These are phyloP conservation scores for Hippophae tibetana DNA, from an alignment of 306 rosid species.

Conservation along the genomic window DNA sequence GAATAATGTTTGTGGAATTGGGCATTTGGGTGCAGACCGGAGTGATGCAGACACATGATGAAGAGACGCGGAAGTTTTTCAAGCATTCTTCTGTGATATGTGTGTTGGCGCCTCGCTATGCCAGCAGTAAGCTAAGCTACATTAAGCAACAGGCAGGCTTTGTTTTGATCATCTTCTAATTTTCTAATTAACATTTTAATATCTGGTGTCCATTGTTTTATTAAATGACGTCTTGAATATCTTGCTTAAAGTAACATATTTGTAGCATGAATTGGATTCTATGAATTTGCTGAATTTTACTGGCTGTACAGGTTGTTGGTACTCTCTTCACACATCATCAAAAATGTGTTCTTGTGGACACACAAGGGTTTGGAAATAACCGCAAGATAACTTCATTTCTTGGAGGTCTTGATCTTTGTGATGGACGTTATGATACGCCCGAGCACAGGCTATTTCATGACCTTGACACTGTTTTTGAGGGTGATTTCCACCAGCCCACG, in stretches of 20 bases:
- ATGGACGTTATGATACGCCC: slow-evolving; percentile 98
- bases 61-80: slow-evolving; percentile 74
- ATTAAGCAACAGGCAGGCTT: slow-evolving; percentile 65
- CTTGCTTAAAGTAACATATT: not conserved
- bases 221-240: no score
- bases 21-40: slow-evolving; percentile 49
- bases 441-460: slow-evolving; percentile 72
- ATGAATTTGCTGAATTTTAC: slow-evolving; percentile 12
- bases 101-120: slow-evolving; percentile 73
- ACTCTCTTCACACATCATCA: slow-evolving; percentile 89
- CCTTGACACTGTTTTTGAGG: slow-evolving; percentile 50
- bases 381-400: slow-evolving; percentile 76
- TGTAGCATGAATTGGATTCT: slow-evolving; percentile 1
- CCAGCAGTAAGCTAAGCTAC: slow-evolving; percentile 64
- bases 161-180: slow-evolving; percentile 2
- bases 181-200: not conserved
- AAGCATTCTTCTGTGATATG: slow-evolving; percentile 88
- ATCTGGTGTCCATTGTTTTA: no score
- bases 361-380: slow-evolving; percentile 69
- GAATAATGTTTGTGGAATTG: slow-evolving; percentile 9
- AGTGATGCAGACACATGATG: slow-evolving; percentile 87
- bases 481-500: slow-evolving; percentile 78
- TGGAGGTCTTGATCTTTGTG: slow-evolving; percentile 94
- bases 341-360: slow-evolving; percentile 82
- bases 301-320: slow-evolving; percentile 65